Base-by-base conservation (phyloP, 1,284 basidiomycete species). In the Hymenochaete sp. region DNA sequence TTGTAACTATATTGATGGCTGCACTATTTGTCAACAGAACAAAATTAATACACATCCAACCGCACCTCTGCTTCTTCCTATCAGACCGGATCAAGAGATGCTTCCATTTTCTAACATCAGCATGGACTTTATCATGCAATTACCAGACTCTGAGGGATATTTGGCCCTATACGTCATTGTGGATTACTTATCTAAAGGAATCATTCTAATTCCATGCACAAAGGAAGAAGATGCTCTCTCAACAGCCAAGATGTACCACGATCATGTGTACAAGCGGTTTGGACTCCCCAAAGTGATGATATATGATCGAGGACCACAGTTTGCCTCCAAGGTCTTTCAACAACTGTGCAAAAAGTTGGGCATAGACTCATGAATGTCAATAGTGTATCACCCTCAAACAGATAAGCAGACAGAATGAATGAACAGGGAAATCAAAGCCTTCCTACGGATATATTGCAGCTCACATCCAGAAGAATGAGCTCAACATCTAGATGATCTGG, bases 121-220 rank as follows among this genome's bases (percentile, higher is more conserved):
- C 8, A 24, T 48, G 14, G 49, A 52, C 22, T 39, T 53, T 28
- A 60, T 64, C 33, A 42, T 45, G 1, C 44, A 55, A 14, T 54
- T 67, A 4, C 64, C 64, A 29, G 37, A 48, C 4, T 61, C 54
- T n/a, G 19, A 61, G n/a, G 67, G 65, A 0, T 62, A 55, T 26
- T 53, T 72, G 43, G 27, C 54, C 0, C 62, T 74, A 27, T 42
- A 69, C 1, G 61, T 65, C 1, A 44, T 70, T 0, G 59, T 67
- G 0, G 63, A 72, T 45, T 37, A 50, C 0, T 57, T 69, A 7
- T 62, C 57, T 0, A 69, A 66, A 54, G 45, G 52, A 48, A 51
- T 48, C 16, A 41, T 57, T 38, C 50, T 65, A 33, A 54, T 61
- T 35, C 59, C 61, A 7, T 56, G 55, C 18, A 48, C 31, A 1